Evolutionary conservation across 2,329 filamentous ascomycete species (phyloP).

Genomic region (Penicillium crustosum): DNA sequence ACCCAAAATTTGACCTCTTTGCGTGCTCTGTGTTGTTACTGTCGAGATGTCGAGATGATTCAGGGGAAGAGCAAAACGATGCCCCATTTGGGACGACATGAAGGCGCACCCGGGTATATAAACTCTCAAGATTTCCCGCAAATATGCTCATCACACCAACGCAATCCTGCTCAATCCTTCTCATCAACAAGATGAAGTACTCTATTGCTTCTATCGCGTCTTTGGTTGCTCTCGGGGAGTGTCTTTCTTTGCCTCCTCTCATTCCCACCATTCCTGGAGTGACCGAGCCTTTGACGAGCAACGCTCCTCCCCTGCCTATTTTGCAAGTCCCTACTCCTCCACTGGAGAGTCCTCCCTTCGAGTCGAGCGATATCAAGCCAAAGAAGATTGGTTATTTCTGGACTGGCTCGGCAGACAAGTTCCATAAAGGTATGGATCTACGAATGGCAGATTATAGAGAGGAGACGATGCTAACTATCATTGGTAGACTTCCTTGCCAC

Average conservation of each 20-base stretch:
- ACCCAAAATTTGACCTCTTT: conserved; percentile 1
- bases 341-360: conserved; percentile 55
- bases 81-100: background rate
- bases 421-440: conserved; percentile 48
- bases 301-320: conserved; percentile 57
- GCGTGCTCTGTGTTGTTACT: conserved; percentile 14
- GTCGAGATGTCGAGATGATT: conserved; percentile 1
- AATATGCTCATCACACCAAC: conserved; percentile 17
- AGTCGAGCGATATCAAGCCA: conserved; percentile 56
- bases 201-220: conserved; percentile 17
- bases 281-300: conserved; percentile 55
- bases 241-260: conserved; percentile 51
- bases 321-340: conserved; percentile 61
- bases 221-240: conserved; percentile 21
- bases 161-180: background rate
- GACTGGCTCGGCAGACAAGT: conserved; percentile 61
- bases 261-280: conserved; percentile 61
- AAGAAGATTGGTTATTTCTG: conserved; percentile 68
- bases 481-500: conserved; percentile 56
- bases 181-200: conserved; percentile 20
- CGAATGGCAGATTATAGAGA: background rate
- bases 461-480: background rate
- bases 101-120: conserved; percentile 13
- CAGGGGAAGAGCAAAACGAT: background rate
- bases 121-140: conserved; percentile 16